A percentile compares a stretch with the other conserved stretches of the same genome.
Evolutionary conservation across 78 protist genomes (phyloP).

Genomic region (Goniomonas avonlea): DNA sequence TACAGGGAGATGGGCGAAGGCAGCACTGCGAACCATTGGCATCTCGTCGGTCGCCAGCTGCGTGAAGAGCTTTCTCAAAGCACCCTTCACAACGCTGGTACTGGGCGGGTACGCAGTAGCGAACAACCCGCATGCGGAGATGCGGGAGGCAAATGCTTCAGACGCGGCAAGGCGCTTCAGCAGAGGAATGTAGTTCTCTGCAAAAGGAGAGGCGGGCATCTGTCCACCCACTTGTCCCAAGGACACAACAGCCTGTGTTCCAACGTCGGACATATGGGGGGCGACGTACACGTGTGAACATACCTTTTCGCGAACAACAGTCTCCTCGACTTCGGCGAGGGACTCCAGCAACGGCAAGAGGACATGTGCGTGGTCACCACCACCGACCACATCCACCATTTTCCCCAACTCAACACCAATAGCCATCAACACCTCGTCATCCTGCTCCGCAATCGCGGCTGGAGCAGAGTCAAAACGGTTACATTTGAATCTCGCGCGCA

Average conservation of each 20-base stretch:
- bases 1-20: background rate
- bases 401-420: background rate
- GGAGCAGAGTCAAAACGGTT: background rate
- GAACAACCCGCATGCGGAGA: background rate
- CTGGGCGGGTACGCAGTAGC: background rate
- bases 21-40: constrained; percentile 23
- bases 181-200: background rate
- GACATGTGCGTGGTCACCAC: background rate
- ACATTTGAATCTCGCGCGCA: too few species aligned
- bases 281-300: too few species aligned
- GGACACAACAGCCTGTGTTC: background rate
- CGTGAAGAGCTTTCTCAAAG: background rate
- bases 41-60: background rate
- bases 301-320: background rate
- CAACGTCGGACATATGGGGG: too few species aligned
- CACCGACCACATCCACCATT: background rate
- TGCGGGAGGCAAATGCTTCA: background rate
- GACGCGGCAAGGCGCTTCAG: constrained; percentile 2
- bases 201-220: background rate
- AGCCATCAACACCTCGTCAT: background rate
- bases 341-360: constrained; percentile 1
- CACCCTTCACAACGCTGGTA: background rate
- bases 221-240: background rate
- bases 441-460: background rate
- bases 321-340: constrained; percentile 5